These are phyloP conservation scores for Basidiobolus meristosporus DNA, from an alignment of 371 early-diverging fungal species.

Conservation along the genomic window DNA sequence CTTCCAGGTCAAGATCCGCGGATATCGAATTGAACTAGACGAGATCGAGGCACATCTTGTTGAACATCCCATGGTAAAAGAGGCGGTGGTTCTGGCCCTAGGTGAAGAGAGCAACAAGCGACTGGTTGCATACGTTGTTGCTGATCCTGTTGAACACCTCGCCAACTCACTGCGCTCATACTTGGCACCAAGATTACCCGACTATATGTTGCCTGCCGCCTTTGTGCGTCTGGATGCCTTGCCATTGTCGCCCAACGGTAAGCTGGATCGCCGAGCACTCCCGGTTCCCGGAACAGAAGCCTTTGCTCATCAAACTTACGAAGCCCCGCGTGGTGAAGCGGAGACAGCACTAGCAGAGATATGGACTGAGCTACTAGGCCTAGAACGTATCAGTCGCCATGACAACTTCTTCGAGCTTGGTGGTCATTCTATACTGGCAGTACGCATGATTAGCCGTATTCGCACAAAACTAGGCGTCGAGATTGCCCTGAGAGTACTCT, in stretches of 20 bases:
- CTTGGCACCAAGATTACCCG: conserved; percentile 2
- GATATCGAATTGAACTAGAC: conserved; percentile 8
- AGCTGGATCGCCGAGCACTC: conserved; percentile 5
- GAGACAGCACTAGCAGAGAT: conserved; percentile 1
- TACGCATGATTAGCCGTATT: conserved; percentile 3
- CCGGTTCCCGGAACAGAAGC: conserved; percentile 1
- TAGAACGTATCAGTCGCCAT: conserved; percentile 5
- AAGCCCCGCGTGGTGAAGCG: conserved; percentile 3
- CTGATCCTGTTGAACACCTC: background rate
- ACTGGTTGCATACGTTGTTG: conserved; percentile 5
- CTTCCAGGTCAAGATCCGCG: conserved; percentile 8
- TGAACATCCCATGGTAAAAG: background rate
- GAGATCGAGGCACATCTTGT: conserved; percentile 6
- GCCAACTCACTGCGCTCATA: background rate
- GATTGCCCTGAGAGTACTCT: no score
- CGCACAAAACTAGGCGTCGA: background rate
- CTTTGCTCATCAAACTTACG: conserved; percentile 2
- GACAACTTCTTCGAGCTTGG: conserved; percentile 8
- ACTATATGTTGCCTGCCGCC: conserved; percentile 8
- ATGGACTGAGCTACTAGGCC: conserved; percentile 3
- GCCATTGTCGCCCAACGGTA: conserved; percentile 4
- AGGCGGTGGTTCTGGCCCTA: background rate
- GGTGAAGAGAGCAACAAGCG: conserved; percentile 2
- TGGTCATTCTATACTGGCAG: conserved; percentile 8
- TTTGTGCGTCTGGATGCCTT: conserved; percentile 4